Conservation (phyloP, 139 green algal genomes). For the Closterium sp. region DNA sequence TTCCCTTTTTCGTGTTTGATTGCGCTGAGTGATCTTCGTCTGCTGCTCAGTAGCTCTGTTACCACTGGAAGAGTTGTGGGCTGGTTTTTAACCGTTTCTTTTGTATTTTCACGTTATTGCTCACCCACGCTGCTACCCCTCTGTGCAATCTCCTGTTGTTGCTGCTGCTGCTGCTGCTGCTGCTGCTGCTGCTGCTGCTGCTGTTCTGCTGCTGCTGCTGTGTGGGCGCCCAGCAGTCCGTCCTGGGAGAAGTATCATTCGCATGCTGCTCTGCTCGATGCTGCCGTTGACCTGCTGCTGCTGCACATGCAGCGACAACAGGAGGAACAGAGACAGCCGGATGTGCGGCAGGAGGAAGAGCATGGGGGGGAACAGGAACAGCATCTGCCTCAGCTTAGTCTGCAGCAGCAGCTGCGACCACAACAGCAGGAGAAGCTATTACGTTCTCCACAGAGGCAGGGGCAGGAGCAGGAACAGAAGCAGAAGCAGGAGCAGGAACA, state of each 20-base stretch:
- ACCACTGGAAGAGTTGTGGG: not conserved
- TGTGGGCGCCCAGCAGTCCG: not conserved
- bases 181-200: too few species aligned
- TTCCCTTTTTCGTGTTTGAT: not conserved
- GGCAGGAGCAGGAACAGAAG: too few species aligned
- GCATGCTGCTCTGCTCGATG: not conserved
- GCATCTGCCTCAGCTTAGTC: not conserved
- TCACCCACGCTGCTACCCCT: not conserved
- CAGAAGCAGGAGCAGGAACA: too few species aligned
- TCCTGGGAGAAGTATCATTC: not conserved
- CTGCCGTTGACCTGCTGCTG: not conserved
- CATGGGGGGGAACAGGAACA: not conserved
- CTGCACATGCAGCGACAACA: not conserved
- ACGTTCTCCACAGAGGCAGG: not conserved
- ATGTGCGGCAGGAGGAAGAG: not conserved
- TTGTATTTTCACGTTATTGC: not conserved
- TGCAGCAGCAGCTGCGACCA: not conserved
- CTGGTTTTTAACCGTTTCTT: not conserved
- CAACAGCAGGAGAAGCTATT: not conserved
- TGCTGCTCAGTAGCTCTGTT: not conserved
- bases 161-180: too few species aligned
- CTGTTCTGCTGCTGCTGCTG: too few species aligned
- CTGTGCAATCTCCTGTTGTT: not conserved
- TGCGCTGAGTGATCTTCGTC: not conserved
- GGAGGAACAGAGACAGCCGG: not conserved